phyloP scores from a whole-genome alignment of 1,284 basidiomycete species.

The Exobasidium cylindrosporum region DNA sequence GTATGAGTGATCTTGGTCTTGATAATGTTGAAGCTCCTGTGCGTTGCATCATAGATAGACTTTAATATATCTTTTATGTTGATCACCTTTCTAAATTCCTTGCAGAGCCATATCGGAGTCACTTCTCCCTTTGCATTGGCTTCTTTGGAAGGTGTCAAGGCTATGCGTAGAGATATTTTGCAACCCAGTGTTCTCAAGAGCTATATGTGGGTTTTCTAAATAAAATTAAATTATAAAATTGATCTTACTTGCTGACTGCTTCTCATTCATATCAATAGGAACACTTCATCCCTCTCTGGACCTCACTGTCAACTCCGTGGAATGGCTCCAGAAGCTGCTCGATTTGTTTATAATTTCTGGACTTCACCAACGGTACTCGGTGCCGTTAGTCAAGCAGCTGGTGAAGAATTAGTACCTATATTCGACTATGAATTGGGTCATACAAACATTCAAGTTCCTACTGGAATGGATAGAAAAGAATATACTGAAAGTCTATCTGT shows the following conservation, averaged over 20 bases:
- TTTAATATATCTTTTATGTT: not conserved
- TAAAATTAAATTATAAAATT: not conserved
- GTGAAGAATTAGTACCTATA: conserved; percentile 35
- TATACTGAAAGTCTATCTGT: conserved; percentile 17
- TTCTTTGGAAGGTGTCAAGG: conserved; percentile 30
- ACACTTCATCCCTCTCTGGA: conserved; percentile 11
- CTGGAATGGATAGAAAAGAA: conserved; percentile 4
- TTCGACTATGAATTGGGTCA: conserved; percentile 19
- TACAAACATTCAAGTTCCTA: conserved; percentile 21
- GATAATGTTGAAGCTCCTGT: conserved; percentile 15
- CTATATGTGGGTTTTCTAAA: conserved; percentile 10
- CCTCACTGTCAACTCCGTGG: conserved; percentile 22
- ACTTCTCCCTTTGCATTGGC: conserved; percentile 39
- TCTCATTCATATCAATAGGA: not conserved
- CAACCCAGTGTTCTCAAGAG: conserved; percentile 20
- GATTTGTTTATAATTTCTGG: conserved; percentile 27
- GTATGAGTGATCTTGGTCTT: conserved; percentile 33
- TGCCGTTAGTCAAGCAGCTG: conserved; percentile 38
- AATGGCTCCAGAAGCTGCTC: conserved; percentile 18
- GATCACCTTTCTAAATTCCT: not conserved
- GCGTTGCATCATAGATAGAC: not conserved
- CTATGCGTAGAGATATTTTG: conserved; percentile 34
- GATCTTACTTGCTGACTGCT: not conserved
- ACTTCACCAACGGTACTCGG: conserved; percentile 31
- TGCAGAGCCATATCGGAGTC: conserved; percentile 20